Evolutionary conservation across 768 basidiomycete species (phyloP).

Genomic region (Suillus bovinus): DNA sequence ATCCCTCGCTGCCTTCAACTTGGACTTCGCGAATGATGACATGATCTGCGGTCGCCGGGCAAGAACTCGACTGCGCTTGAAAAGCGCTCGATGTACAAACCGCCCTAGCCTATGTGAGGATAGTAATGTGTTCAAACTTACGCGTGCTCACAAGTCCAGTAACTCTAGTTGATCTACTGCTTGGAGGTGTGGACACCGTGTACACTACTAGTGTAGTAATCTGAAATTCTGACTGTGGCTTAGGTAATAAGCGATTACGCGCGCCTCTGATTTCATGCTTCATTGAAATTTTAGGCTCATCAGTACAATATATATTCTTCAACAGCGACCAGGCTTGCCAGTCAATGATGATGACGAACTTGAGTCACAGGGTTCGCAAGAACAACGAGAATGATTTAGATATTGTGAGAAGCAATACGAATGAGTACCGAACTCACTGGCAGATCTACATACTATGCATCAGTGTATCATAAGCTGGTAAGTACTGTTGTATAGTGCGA

Average conservation of each 20-base stretch:
- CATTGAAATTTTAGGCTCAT: no score
- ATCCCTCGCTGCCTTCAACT: constrained; percentile 80
- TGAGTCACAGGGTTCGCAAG: not conserved
- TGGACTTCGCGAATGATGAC: constrained; percentile 58
- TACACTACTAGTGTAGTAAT: no score
- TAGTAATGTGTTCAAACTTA: not conserved
- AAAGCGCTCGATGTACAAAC: not conserved
- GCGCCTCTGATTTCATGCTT: no score
- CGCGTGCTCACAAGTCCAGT: not conserved
- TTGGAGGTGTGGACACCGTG: not conserved
- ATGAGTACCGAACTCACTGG: not conserved
- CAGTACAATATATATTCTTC: no score
- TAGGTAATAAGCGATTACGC: no score
- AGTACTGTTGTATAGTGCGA: not conserved
- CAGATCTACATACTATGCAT: not conserved
- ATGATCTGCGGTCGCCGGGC: constrained; percentile 13
- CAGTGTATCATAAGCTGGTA: no score
- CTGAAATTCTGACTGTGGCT: no score
- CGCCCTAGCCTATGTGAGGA: not conserved
- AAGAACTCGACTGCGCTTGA: not conserved
- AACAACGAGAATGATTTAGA: not conserved
- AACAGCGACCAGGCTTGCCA: not conserved
- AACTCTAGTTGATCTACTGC: not conserved
- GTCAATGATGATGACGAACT: not conserved
- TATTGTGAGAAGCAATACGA: not conserved